Base-by-base conservation (phyloP, 2,329 filamentous ascomycete genomes). In the Arthrobotrys sinensis region DNA sequence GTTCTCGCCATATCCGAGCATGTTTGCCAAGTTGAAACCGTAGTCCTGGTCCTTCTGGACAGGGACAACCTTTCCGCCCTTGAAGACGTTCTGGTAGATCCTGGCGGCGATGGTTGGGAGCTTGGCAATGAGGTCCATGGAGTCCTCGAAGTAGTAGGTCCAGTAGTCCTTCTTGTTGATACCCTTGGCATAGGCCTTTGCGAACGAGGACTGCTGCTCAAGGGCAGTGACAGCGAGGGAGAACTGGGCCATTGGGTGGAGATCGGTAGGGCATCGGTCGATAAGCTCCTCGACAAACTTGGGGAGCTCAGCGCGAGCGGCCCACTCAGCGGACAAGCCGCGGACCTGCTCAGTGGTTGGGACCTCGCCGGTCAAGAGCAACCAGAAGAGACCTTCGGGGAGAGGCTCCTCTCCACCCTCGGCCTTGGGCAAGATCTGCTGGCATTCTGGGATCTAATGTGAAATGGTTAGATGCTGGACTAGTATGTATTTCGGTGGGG, bases 1-100 rank as follows among this genome's bases (percentile, higher is more conserved):
- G 91, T 99, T 98, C 84, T 92, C 90, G 83, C 92, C 92, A 86
- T 96, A 99, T 84, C 96, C 96, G 83, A 99, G 93, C 91, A 97
- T 94, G 91, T 98, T 98, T 87, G 96, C 94, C 86, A 99, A 93
- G 92, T 99, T 99, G 93, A 92, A 99, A 83, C 91, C 90, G 89
- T 97, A 99, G 86, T 99, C 96, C 92, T 98, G 96, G 88, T 98
- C 95, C 90, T 97, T 96, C 89, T 98, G 91, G 85, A 97, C 90
- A 70, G 94, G 86, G 79, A 93, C 93, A 82, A 99, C 95, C 91
- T 98, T 98, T 88, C 96, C 96, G 85, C 97, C 96, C 91, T 98
- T 97, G 93, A 97, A 99, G 86, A 98, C 92, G 86, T 99, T 99
- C 89, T 97, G 96, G 91, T 99, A 99, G 90, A 99, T 99, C 88